Percentiles rank a stretch among this genome's conserved stretches.
These are phyloP conservation scores for Marsdenia floribunda DNA, from an alignment of 257 asterid genomes.

Conservation along the genomic window DNA sequence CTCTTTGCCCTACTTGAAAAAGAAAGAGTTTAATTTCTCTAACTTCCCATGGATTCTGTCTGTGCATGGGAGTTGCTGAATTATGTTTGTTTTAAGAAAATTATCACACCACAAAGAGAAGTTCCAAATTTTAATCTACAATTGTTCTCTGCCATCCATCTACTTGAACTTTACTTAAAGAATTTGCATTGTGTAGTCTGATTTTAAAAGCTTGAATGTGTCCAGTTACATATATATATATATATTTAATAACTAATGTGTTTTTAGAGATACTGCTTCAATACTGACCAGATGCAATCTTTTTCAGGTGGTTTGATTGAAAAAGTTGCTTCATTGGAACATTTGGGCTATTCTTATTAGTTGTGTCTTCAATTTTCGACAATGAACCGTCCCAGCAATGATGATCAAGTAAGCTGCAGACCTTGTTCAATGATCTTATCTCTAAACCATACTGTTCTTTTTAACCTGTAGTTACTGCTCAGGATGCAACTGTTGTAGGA, in stretches of 20 bases:
- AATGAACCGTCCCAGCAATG: constrained; percentile 57
- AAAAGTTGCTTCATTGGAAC: constrained; percentile 1
- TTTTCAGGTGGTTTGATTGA: constrained; percentile 9
- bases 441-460: not conserved
- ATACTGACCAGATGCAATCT: not conserved
- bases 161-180: not conserved
- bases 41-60: not conserved
- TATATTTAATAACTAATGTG: not conserved
- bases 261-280: not conserved
- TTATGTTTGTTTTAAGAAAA: not conserved
- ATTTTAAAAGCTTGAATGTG: not conserved
- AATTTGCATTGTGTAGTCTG: not conserved
- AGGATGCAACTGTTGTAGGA: constrained; percentile 83
- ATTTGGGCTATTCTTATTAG: not conserved
- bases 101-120: not conserved
- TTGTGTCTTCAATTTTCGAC: constrained; percentile 1
- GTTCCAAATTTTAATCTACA: not conserved
- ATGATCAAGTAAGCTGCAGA: constrained; percentile 48
- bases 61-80: not conserved
- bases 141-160: not conserved
- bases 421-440: not conserved
- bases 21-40: not conserved
- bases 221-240: too few species aligned
- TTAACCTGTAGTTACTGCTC: constrained; percentile 16
- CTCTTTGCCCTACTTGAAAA: not conserved